phyloP scores from a whole-genome alignment of 352 stramenopile species.

The Pilasporangium apinafurcum region DNA sequence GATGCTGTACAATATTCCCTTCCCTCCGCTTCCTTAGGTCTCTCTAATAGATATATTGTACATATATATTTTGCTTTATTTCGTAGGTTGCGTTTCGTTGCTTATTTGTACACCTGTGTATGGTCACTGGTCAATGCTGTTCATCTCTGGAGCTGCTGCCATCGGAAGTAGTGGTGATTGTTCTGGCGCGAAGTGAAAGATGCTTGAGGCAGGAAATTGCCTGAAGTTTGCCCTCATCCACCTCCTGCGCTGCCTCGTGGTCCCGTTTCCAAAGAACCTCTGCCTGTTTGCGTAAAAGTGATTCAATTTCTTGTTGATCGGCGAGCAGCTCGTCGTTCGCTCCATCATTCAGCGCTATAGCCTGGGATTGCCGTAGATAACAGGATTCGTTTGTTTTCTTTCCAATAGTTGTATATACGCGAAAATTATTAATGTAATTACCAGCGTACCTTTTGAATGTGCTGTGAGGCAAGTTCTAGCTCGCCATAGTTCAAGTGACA shows the following conservation, averaged over 20 bases:
- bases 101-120: too few relatives aligned
- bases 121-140: too few relatives aligned
- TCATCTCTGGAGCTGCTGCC: too few relatives aligned
- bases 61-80: too few relatives aligned
- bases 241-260: constrained; percentile 21
- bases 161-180: too few relatives aligned
- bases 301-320: constrained; percentile 43
- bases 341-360: constrained; percentile 29
- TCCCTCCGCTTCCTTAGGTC: background rate
- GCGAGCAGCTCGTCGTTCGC: constrained; percentile 31
- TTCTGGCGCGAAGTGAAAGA: constrained; percentile 44
- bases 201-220: constrained; percentile 71
- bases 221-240: constrained; percentile 42
- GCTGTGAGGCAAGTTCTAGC: constrained; percentile 43
- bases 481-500: constrained; percentile 81
- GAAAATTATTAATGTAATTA: background rate
- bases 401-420: too few relatives aligned
- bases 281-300: constrained; percentile 26
- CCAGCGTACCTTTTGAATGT: constrained; percentile 34
- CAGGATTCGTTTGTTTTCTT: too few relatives aligned
- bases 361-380: constrained; percentile 14
- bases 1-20: constrained; percentile 10
- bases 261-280: constrained; percentile 33
- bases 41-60: too few relatives aligned
- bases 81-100: too few relatives aligned